phyloP scores from a whole-genome alignment of 1,284 basidiomycete species.

The Heterobasidion annosum region DNA sequence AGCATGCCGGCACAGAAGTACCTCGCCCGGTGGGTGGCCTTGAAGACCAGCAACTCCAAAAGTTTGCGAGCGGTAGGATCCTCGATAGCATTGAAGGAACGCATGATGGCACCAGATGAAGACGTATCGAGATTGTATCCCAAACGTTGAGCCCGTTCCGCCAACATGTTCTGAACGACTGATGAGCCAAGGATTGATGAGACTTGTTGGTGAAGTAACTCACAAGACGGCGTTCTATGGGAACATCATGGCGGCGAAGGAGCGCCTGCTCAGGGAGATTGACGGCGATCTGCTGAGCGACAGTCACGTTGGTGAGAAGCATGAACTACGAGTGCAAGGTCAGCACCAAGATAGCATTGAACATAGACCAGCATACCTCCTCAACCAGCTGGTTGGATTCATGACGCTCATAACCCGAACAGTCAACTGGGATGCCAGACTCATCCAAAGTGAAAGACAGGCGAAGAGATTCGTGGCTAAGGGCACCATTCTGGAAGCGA shows the following conservation, averaged over 20 bases:
- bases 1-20: constrained; percentile 99
- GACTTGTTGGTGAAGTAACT: constrained; percentile 16
- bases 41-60: constrained; percentile 76
- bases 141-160: constrained; percentile 73
- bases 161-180: constrained; percentile 56
- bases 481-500: constrained; percentile 77
- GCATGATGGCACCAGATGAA: constrained; percentile 78
- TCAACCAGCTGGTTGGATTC: constrained; percentile 84
- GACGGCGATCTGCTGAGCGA: constrained; percentile 89
- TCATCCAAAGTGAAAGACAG: constrained; percentile 81
- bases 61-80: constrained; percentile 69
- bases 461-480: constrained; percentile 66
- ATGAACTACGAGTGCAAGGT: constrained; percentile 59
- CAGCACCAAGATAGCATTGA: constrained; percentile 1
- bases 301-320: constrained; percentile 84
- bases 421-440: constrained; percentile 77
- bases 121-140: constrained; percentile 80
- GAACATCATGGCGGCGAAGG: constrained; percentile 88
- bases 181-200: neutral
- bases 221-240: constrained; percentile 84
- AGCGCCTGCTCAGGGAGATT: constrained; percentile 93
- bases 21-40: constrained; percentile 87
- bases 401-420: constrained; percentile 50
- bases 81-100: constrained; percentile 66
- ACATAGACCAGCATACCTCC: constrained; percentile 48